Conservation (phyloP, 2,329 filamentous ascomycete genomes). For the Nemania sp. region DNA sequence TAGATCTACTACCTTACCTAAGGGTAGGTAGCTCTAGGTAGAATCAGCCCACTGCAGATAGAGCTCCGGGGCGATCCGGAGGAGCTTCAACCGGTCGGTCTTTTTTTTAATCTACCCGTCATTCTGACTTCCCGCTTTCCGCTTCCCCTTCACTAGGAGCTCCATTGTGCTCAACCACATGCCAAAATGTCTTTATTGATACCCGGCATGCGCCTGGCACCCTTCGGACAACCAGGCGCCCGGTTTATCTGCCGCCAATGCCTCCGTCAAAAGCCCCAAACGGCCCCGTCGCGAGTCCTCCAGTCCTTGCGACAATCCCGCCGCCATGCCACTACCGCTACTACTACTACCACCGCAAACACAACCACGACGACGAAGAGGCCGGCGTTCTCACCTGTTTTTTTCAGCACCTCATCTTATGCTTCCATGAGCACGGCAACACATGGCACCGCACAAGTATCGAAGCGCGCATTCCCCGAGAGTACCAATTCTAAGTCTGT, state of each 20-base stretch:
- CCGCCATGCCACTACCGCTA: constrained; percentile 54
- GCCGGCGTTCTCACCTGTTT: constrained; percentile 27
- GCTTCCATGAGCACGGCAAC: constrained; percentile 31
- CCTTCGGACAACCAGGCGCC: constrained; percentile 55
- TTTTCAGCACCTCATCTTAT: constrained; percentile 41
- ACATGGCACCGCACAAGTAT: constrained; percentile 41
- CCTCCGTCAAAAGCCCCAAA: constrained; percentile 49
- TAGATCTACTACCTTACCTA: too few relatives aligned
- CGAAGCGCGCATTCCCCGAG: constrained; percentile 63
- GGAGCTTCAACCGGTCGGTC: too few relatives aligned
- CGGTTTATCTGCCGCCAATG: constrained; percentile 65
- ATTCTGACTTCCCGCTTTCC: background rate
- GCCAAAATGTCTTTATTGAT: constrained; percentile 57
- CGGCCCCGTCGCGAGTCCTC: constrained; percentile 55
- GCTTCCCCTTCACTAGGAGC: constrained; percentile 6
- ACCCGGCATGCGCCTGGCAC: constrained; percentile 57
- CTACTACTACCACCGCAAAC: constrained; percentile 48
- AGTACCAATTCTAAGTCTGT: constrained; percentile 79
- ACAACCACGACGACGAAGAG: constrained; percentile 15
- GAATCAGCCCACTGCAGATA: constrained; percentile 7
- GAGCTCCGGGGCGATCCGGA: constrained; percentile 14
- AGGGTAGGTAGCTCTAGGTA: background rate
- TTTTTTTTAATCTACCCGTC: background rate
- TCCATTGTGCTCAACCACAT: constrained; percentile 20
- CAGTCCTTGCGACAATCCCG: constrained; percentile 47